These are phyloP conservation scores for Alternaria sp. DNA, from an alignment of 2,329 filamentous ascomycete genomes.

Conservation along the genomic window DNA sequence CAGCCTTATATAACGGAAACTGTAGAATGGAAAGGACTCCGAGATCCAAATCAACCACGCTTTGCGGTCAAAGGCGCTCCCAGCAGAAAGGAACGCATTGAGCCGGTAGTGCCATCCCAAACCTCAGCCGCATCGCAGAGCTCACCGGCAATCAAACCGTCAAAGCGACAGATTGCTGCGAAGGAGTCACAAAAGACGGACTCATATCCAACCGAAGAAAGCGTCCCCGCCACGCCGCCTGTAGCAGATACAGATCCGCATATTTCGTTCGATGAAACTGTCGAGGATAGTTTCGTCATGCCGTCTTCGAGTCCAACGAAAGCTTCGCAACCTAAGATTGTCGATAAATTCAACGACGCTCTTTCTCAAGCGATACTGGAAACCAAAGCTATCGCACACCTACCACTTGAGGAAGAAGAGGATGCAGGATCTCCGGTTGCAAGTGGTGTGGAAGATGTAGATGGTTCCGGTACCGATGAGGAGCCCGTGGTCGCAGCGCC, in stretches of 20 bases:
- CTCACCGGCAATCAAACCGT: conserved; percentile 60
- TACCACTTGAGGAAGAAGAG: conserved; percentile 56
- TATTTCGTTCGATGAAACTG: conserved; percentile 22
- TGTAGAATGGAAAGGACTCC: conserved; percentile 47
- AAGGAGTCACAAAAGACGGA: conserved; percentile 37
- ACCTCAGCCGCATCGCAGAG: conserved; percentile 24
- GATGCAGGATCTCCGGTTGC: conserved; percentile 30
- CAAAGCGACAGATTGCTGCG: conserved; percentile 50
- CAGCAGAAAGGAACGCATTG: conserved; percentile 8
- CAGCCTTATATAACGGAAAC: conserved; percentile 55
- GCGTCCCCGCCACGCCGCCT: conserved; percentile 17
- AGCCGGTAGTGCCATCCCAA: conserved; percentile 5
- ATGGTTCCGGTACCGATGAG: conserved; percentile 31
- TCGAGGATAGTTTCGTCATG: conserved; percentile 40
- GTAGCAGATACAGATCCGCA: neutral
- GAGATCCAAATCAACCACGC: conserved; percentile 62
- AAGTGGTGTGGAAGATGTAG: conserved; percentile 31
- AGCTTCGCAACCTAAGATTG: neutral
- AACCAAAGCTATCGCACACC: conserved; percentile 64
- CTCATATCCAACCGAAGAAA: conserved; percentile 50
- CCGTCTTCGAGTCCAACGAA: conserved; percentile 13
- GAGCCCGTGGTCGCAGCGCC: conserved; percentile 17
- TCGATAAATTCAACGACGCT: conserved; percentile 55
- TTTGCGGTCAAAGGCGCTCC: conserved; percentile 65
- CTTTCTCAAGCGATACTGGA: conserved; percentile 70